Conservation (phyloP, 495 filamentous ascomycete genomes). For the Diplogelasinospora grovesii region DNA sequence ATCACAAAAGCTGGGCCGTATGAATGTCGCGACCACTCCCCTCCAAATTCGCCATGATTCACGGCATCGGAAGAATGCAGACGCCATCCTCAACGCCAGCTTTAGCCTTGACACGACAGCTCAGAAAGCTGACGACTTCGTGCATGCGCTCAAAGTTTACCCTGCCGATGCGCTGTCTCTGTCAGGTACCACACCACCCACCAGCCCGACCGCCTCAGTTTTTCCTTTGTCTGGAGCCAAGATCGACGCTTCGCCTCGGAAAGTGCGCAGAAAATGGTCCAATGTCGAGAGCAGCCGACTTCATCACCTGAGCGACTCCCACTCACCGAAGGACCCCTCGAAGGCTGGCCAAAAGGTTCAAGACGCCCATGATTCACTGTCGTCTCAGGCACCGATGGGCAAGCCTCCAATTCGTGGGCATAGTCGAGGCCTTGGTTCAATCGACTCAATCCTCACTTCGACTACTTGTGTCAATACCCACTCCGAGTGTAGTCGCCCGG, state of each 20-base stretch:
- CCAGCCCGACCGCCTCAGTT: constrained; percentile 17
- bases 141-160: constrained; percentile 3
- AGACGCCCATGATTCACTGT: too few relatives aligned
- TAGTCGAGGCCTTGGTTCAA: constrained; percentile 23
- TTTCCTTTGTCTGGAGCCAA: constrained; percentile 5
- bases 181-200: constrained; percentile 23
- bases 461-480: constrained; percentile 30
- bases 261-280: too few relatives aligned
- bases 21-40: constrained; percentile 17
- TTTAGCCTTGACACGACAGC: background rate
- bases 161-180: constrained; percentile 19
- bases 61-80: constrained; percentile 16
- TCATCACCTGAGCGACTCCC: too few relatives aligned
- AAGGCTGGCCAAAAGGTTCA: too few relatives aligned
- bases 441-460: constrained; percentile 26
- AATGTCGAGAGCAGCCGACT: too few relatives aligned
- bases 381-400: background rate
- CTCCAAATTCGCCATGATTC: constrained; percentile 16
- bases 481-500: constrained; percentile 25
- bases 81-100: constrained; percentile 6
- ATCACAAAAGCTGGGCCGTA: constrained; percentile 23
- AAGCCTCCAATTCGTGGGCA: constrained; percentile 17
- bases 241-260: constrained; percentile 3
- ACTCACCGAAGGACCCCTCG: too few relatives aligned
- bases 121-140: constrained; percentile 4